phyloP scores from a whole-genome alignment of 495 filamentous ascomycete species.

The Umbilicaria muhlenbergii region DNA sequence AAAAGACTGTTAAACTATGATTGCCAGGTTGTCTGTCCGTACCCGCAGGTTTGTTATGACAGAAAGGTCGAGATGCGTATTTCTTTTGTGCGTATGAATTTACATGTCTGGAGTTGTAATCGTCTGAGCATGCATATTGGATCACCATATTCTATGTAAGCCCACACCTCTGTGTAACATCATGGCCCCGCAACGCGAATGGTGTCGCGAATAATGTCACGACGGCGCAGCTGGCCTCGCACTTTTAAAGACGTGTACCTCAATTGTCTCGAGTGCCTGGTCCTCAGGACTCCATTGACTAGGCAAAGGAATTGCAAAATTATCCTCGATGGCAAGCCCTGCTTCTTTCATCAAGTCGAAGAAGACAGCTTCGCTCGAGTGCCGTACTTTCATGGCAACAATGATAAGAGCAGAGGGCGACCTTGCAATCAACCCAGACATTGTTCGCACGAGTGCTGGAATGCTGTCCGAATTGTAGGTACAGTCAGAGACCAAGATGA shows the following conservation, averaged over 20 bases:
- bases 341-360: constrained; percentile 57
- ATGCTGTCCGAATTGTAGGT: constrained; percentile 85
- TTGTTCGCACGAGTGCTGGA: constrained; percentile 55
- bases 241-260: constrained; percentile 33
- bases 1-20: no score
- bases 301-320: constrained; percentile 36
- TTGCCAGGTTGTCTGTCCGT: no score
- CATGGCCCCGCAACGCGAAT: no score
- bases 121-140: no score
- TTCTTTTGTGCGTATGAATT: no score
- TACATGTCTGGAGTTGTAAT: no score
- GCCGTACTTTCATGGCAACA: constrained; percentile 70
- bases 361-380: constrained; percentile 66
- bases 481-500: constrained; percentile 79
- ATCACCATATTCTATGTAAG: no score
- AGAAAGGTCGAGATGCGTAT: no score
- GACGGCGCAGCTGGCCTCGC: no score
- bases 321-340: constrained; percentile 33
- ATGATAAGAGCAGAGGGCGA: constrained; percentile 44
- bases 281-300: constrained; percentile 21
- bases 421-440: constrained; percentile 35
- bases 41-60: no score
- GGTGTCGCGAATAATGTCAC: no score
- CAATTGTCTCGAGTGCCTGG: constrained; percentile 37
- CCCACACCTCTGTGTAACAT: no score